Evolutionary conservation across 805 yeast genomes (phyloP), one percentile per base, ranked within the genome.

Genomic region (Vanderwaltozyma tropicalis): DNA sequence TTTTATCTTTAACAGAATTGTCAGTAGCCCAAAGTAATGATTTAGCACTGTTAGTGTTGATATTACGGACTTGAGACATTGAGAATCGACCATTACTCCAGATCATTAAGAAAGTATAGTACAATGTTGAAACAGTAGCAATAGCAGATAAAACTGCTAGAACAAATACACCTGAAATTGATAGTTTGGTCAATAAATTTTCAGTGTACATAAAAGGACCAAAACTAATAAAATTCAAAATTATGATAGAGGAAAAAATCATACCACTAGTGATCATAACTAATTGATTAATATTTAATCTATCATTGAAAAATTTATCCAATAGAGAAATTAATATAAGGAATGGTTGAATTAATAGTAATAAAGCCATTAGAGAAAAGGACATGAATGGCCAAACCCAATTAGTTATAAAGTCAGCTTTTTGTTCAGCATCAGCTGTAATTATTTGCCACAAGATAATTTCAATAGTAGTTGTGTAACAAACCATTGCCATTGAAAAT

Each of bases 81-180:
- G 32, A 27, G 9, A 38, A 12, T n/a, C 28, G 29, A 18, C 28
- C 28, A 30, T 37, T 43, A 8, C 36, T 37, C 44, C 44, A 42
- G 17, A 55, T 8, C 24, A 43, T 42, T 27, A 45, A 28, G 20
- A 44, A 42, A 1, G 54, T 50, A 30, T 55, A 57, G 34, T 53
- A 56, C 3, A 53, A 41, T 1, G 61, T 55, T 2, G 63, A 57
- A 1, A 52, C 52, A 28, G 61, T 52, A 5, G 62, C 63, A 20
- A 59, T 42, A 3, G 60, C 61, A 2, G 63, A 57, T 24, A 59
- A 37, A 14, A 46, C 39, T 6, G 61, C 60, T 59, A 59, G 51
- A 10, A 57, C 24, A 2, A 59, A 53, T 1, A 56, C 57, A 15
- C 63, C 63, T 3, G 49, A 48, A 4, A 59, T 47, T 6, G 63